Percentiles rank a stretch among this genome's conserved stretches.
Conservation (phyloP, 192 early-diverging fungal species). For the Tieghemiomyces parasiticus region DNA sequence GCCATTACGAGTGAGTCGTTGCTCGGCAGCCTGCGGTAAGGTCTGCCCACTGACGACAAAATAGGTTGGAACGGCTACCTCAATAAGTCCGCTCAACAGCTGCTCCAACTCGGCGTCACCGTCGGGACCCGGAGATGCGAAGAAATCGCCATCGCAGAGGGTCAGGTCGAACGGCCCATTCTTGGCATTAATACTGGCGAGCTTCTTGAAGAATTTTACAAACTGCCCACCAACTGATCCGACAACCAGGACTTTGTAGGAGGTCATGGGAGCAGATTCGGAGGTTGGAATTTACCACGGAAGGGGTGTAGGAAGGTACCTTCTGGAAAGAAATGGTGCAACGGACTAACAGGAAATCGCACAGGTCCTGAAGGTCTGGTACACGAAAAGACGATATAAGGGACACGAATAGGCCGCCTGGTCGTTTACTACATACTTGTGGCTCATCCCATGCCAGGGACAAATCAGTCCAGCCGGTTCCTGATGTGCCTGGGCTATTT, state of each 20-base stretch:
- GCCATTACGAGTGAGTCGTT: conserved; percentile 30
- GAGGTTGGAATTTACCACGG: too few species aligned
- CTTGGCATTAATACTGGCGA: conserved; percentile 59
- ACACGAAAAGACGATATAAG: too few species aligned
- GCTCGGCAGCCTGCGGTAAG: conserved; percentile 38
- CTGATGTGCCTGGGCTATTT: too few species aligned
- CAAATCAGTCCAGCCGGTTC: too few species aligned
- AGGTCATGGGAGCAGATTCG: neutral
- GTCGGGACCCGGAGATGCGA: conserved; percentile 31
- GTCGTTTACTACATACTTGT: too few species aligned
- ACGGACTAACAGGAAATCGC: too few species aligned
- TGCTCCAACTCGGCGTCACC: neutral
- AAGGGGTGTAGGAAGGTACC: too few species aligned
- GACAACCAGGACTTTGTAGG: conserved; percentile 34
- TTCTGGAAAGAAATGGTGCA: too few species aligned
- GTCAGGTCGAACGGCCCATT: conserved; percentile 78
- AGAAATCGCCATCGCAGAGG: conserved; percentile 71
- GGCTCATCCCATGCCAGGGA: too few species aligned
- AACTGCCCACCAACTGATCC: conserved; percentile 64
- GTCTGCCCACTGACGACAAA: conserved; percentile 46
- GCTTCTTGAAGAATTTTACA: conserved; percentile 47
- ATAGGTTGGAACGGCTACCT: conserved; percentile 60
- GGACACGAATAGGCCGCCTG: too few species aligned
- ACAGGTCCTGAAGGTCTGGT: too few species aligned
- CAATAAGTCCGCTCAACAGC: conserved; percentile 1